phyloP scores from a whole-genome alignment of 1,284 basidiomycete genomes.

The Marasmius tenuissimus region DNA sequence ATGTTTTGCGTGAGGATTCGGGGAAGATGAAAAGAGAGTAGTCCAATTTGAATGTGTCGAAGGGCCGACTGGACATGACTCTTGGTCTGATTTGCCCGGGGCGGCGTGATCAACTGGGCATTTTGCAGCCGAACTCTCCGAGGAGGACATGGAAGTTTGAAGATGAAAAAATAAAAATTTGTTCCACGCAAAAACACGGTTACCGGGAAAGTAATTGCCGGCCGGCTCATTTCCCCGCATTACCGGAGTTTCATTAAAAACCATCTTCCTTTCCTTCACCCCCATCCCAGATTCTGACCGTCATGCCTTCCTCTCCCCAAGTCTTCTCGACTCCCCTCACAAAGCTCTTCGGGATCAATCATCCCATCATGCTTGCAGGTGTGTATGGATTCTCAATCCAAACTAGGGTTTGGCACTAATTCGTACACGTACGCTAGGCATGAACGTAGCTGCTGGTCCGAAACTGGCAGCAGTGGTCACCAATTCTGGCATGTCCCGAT shows the following conservation, averaged over 20 bases:
- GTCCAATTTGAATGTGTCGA: slow-evolving; percentile 24
- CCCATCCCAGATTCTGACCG: slow-evolving; percentile 2
- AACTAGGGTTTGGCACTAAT: neutral
- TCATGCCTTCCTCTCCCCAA: slow-evolving; percentile 56
- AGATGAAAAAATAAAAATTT: slow-evolving; percentile 1
- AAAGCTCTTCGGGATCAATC: slow-evolving; percentile 73
- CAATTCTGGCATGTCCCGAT: slow-evolving; percentile 53
- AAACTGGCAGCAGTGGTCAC: slow-evolving; percentile 77
- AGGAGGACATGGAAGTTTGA: slow-evolving; percentile 3
- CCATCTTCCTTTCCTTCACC: slow-evolving; percentile 7
- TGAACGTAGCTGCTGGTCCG: slow-evolving; percentile 85
- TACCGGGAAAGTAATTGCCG: neutral
- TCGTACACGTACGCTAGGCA: slow-evolving; percentile 33
- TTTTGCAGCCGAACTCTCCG: slow-evolving; percentile 24
- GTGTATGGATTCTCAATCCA: slow-evolving; percentile 13
- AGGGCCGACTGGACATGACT: slow-evolving; percentile 61
- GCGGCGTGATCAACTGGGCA: slow-evolving; percentile 65
- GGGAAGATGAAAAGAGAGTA: slow-evolving; percentile 15
- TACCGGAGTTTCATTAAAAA: neutral
- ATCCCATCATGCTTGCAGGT: slow-evolving; percentile 75
- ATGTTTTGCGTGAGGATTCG: slow-evolving; percentile 19
- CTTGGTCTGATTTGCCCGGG: slow-evolving; percentile 19
- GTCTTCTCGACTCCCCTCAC: slow-evolving; percentile 67
- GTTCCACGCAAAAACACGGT: neutral
- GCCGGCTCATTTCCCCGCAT: neutral